These are phyloP conservation scores for Geranium brycei DNA, from an alignment of 345 rosid species.

Conservation along the genomic window DNA sequence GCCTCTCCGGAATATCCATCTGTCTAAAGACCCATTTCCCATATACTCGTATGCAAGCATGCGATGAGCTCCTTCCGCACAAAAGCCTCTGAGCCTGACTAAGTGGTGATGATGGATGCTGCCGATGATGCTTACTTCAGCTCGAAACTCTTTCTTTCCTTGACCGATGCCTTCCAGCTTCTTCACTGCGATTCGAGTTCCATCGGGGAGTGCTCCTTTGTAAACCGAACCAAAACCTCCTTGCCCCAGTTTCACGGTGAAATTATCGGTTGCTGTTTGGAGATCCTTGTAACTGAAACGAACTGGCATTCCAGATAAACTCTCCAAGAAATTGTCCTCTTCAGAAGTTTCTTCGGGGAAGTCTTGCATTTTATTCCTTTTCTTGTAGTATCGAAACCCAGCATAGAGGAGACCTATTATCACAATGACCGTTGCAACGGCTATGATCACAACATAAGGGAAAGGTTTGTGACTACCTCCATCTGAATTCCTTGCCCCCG, in stretches of 20 bases:
- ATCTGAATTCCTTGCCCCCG: slow-evolving; percentile 10
- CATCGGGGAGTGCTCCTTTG: slow-evolving; percentile 61
- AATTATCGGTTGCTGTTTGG: slow-evolving; percentile 61
- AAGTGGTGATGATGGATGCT: slow-evolving; percentile 85
- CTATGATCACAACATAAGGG: slow-evolving; percentile 43
- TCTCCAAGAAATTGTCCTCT: slow-evolving; percentile 57
- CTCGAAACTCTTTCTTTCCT: slow-evolving; percentile 90
- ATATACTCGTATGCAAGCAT: slow-evolving; percentile 82
- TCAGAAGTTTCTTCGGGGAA: slow-evolving; percentile 41
- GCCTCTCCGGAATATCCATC: not conserved
- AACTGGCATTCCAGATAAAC: slow-evolving; percentile 65
- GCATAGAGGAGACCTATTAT: slow-evolving; percentile 36
- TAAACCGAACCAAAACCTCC: slow-evolving; percentile 97
- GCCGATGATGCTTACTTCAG: slow-evolving; percentile 86
- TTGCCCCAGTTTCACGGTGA: slow-evolving; percentile 72
- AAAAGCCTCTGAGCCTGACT: slow-evolving; percentile 77
- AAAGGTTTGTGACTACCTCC: slow-evolving; percentile 18
- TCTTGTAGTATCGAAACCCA: slow-evolving; percentile 33
- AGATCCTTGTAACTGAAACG: slow-evolving; percentile 73
- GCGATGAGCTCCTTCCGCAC: slow-evolving; percentile 74
- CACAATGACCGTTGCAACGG: slow-evolving; percentile 32
- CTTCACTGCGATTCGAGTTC: slow-evolving; percentile 78
- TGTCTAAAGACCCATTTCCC: slow-evolving; percentile 10
- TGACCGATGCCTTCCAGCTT: slow-evolving; percentile 90
- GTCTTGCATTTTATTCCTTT: slow-evolving; percentile 24